Conservation (phyloP, 148 eudicot species). For the Camellia granthamiana region DNA sequence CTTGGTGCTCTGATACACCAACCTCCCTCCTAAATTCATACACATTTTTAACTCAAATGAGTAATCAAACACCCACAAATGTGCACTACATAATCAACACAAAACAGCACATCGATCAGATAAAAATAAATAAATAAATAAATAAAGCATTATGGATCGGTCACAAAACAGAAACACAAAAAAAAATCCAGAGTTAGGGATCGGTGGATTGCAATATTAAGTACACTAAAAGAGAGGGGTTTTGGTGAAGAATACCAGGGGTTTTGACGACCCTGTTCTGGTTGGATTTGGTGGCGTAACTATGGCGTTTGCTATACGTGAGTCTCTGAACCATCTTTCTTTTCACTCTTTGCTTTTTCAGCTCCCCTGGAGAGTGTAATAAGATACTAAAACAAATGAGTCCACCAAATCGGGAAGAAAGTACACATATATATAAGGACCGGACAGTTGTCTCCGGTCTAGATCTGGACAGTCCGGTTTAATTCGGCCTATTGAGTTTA, state of each 20-base stretch:
- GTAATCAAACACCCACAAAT: background rate
- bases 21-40: constrained; percentile 42
- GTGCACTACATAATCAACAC: background rate
- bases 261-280: constrained; percentile 48
- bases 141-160: background rate
- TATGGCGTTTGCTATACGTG: constrained; percentile 40
- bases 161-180: background rate
- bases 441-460: too few species aligned
- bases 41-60: constrained; percentile 8
- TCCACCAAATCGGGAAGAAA: background rate
- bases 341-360: background rate
- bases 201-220: background rate
- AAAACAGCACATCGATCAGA: background rate
- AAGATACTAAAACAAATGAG: constrained; percentile 11
- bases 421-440: too few species aligned
- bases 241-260: constrained; percentile 25
- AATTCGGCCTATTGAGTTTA: too few species aligned
- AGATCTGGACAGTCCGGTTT: too few species aligned
- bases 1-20: constrained; percentile 53
- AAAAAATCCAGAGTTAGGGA: background rate
- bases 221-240: background rate
- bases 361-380: background rate
- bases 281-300: constrained; percentile 56
- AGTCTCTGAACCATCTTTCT: constrained; percentile 44
- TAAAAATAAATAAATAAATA: background rate